phyloP scores from a whole-genome alignment of 768 basidiomycete genomes.

The Suillus occidentalis region DNA sequence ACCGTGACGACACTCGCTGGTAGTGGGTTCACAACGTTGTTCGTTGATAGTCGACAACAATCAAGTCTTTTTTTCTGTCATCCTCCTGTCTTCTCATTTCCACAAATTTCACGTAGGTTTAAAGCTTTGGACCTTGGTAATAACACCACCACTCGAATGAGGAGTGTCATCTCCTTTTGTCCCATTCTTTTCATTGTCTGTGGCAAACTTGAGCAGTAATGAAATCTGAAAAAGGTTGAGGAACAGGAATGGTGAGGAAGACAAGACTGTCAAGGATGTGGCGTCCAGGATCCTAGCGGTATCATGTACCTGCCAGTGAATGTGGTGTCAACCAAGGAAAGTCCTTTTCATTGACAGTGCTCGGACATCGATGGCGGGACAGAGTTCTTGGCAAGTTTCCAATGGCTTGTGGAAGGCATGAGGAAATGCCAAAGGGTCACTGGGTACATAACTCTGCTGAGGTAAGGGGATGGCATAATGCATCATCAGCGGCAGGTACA shows the following conservation, averaged over 20 bases:
- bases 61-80: too few relatives aligned
- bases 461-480: background rate
- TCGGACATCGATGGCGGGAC: background rate
- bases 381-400: background rate
- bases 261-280: background rate
- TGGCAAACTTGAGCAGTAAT: background rate
- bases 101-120: background rate
- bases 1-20: too few relatives aligned
- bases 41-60: too few relatives aligned
- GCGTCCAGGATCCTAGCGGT: background rate
- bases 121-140: background rate
- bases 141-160: background rate
- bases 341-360: background rate
- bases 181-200: background rate
- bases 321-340: background rate
- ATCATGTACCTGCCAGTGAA: background rate
- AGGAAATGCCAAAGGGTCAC: background rate
- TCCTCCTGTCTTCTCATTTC: background rate
- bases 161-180: background rate
- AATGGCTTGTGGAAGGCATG: background rate
- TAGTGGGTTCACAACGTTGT: background rate
- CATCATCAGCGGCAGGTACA: background rate
- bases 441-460: background rate
- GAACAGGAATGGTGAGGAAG: background rate
- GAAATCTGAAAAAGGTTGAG: background rate